A percentile compares a stretch with the other conserved stretches of the same genome.
These are phyloP conservation scores for Penicillium pancosmium DNA, from an alignment of 495 filamentous ascomycete genomes.

Conservation along the genomic window DNA sequence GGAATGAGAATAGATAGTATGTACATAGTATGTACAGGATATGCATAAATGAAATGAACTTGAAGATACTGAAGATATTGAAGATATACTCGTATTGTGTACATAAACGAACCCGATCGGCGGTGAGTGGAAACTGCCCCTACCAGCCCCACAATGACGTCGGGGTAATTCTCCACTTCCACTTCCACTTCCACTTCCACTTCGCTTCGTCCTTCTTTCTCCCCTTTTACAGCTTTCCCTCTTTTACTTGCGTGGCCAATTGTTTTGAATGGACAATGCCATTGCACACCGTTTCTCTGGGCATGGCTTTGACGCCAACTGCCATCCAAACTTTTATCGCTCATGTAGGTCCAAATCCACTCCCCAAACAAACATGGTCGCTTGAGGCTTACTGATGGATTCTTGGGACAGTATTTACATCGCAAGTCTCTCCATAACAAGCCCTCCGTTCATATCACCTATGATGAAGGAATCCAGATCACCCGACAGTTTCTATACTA, in stretches of 20 bases:
- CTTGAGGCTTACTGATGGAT: neutral
- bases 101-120: too few species aligned
- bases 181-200: neutral
- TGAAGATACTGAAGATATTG: too few species aligned
- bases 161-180: neutral
- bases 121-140: neutral
- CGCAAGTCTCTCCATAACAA: constrained; percentile 73
- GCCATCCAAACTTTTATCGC: constrained; percentile 76
- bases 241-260: neutral
- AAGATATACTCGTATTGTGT: too few species aligned
- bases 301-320: constrained; percentile 74
- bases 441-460: constrained; percentile 84
- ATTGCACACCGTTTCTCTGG: constrained; percentile 74
- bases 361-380: too few species aligned
- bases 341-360: constrained; percentile 57
- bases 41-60: too few species aligned
- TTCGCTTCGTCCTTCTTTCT: neutral
- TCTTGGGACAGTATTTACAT: constrained; percentile 68
- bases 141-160: neutral
- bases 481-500: constrained; percentile 82
- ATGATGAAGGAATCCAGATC: constrained; percentile 89
- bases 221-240: neutral
- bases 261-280: constrained; percentile 46
- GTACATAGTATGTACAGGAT: neutral
- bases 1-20: neutral